These are phyloP conservation scores for Phytopythium montanum DNA, from an alignment of 352 stramenopile genomes.

Conservation along the genomic window DNA sequence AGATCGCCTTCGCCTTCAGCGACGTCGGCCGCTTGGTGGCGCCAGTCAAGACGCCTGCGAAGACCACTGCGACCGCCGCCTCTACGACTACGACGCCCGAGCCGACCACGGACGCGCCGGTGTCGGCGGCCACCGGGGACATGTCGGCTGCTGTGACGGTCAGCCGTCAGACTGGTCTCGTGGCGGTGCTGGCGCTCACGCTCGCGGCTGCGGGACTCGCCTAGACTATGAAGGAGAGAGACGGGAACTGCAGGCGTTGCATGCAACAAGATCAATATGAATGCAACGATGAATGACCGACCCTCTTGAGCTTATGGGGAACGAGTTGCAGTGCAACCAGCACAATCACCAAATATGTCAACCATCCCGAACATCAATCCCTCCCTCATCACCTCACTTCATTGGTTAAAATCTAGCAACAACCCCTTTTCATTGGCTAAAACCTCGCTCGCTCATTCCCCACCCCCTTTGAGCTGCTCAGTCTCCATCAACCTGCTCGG, in stretches of 20 bases:
- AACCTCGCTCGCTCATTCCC: not conserved
- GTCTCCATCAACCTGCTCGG: not conserved
- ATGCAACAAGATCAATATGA: no score
- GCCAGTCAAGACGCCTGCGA: not conserved
- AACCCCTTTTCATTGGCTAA: not conserved
- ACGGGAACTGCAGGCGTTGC: no score
- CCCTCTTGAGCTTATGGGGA: no score
- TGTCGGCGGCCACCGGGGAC: not conserved
- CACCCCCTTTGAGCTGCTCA: not conserved
- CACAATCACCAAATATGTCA: no score
- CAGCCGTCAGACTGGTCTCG: not conserved
- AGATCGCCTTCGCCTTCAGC: constrained; percentile 3
- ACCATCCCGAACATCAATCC: no score
- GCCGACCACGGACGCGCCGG: not conserved
- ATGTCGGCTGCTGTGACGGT: not conserved
- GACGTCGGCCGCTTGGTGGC: not conserved
- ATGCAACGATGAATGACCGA: no score
- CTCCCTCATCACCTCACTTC: not conserved
- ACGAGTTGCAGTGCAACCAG: no score
- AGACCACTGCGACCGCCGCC: not conserved
- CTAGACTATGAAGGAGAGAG: not conserved
- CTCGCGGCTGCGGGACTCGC: not conserved
- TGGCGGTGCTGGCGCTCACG: not conserved
- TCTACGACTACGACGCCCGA: not conserved
- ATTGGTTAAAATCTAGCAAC: not conserved